phyloP scores from a whole-genome alignment of 495 filamentous ascomycete genomes.

The Lepidopterella palustris region DNA sequence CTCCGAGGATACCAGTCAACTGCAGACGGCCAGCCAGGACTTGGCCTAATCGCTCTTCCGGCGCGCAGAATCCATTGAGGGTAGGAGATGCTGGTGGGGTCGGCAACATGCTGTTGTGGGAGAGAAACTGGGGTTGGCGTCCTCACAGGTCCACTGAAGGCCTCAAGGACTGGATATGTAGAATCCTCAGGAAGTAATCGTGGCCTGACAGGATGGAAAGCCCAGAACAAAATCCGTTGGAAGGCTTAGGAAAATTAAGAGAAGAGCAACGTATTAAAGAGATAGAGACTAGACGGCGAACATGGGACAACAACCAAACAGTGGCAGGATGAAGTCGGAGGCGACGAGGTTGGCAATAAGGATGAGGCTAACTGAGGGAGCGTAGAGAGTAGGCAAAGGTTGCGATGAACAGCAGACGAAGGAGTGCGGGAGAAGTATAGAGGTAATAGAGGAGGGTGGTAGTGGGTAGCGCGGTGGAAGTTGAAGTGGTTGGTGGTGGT shows the following conservation, averaged over 20 bases:
- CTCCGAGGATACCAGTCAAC: conserved; percentile 77
- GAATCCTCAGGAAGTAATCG: conserved; percentile 1
- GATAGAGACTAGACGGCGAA: conserved; percentile 17
- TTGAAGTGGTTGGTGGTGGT: neutral
- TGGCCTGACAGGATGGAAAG: conserved; percentile 3
- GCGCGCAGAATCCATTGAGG: conserved; percentile 48
- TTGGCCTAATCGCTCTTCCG: conserved; percentile 82
- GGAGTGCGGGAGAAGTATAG: conserved; percentile 18
- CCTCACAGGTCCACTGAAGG: conserved; percentile 33
- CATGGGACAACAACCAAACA: no score
- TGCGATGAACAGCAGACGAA: conserved; percentile 5
- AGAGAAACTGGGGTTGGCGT: conserved; percentile 3
- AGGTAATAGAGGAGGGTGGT: conserved; percentile 9
- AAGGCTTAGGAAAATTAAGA: conserved; percentile 17
- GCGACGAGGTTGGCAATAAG: conserved; percentile 6
- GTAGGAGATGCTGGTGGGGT: conserved; percentile 57
- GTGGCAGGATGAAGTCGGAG: neutral
- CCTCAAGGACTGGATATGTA: conserved; percentile 26
- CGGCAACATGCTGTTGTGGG: conserved; percentile 44
- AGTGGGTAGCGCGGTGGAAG: conserved; percentile 2
- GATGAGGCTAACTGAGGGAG: no score
- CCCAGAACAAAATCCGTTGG: conserved; percentile 12
- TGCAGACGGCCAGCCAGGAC: conserved; percentile 76
- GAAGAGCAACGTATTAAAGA: conserved; percentile 25
- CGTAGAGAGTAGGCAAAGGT: conserved; percentile 1